A percentile compares a stretch with the other conserved stretches of the same genome.
These are phyloP conservation scores for Alternaria novae-zelandiae DNA, from an alignment of 2,329 filamentous ascomycete species.

Conservation along the genomic window DNA sequence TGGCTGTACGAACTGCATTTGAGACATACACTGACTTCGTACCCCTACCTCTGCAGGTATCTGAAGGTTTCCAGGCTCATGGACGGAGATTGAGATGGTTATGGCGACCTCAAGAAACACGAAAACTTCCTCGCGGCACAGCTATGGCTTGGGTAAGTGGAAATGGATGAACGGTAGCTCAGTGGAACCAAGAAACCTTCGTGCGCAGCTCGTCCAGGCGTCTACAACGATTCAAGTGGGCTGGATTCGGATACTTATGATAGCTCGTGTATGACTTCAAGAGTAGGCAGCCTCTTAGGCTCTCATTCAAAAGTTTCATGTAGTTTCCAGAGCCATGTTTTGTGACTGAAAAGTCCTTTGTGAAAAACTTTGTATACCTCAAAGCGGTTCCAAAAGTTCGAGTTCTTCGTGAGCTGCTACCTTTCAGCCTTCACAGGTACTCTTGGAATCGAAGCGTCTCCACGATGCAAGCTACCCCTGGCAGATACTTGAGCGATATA, in stretches of 20 bases:
- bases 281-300: rapidly evolving
- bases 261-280: background rate
- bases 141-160: too few species aligned
- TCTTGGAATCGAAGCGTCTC: rapidly evolving
- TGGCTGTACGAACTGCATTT: too few species aligned
- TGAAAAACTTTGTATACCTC: background rate
- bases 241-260: background rate
- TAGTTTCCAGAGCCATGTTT: background rate
- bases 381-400: background rate
- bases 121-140: too few species aligned
- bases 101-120: too few species aligned
- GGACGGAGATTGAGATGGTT: too few species aligned
- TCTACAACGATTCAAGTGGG: background rate
- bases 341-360: background rate
- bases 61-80: too few species aligned
- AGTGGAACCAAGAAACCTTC: background rate
- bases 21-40: too few species aligned
- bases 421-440: background rate
- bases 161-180: background rate
- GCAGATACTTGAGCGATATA: too few species aligned
- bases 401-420: background rate
- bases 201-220: background rate
- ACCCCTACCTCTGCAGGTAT: too few species aligned
- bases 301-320: background rate
- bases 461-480: background rate